A percentile compares a stretch with the other conserved stretches of the same genome.
Evolutionary conservation across 2,329 filamentous ascomycete genomes (phyloP).

Genomic region (Calonectria pauciramosa): DNA sequence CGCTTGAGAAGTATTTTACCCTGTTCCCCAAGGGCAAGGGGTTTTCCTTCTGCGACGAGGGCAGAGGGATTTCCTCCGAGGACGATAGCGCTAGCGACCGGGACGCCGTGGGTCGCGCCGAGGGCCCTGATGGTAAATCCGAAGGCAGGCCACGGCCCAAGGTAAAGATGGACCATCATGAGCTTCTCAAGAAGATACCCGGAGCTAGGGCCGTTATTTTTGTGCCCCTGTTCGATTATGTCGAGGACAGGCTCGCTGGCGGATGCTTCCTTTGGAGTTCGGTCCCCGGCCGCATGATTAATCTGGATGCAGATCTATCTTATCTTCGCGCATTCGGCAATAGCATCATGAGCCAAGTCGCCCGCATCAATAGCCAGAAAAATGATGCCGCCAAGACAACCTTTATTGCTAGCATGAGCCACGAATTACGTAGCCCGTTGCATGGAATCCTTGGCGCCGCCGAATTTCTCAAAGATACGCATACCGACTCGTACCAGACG

Average conservation of each 20-base stretch:
- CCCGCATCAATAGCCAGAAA: slow-evolving; percentile 65
- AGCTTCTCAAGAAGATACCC: slow-evolving; percentile 51
- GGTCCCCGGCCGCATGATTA: slow-evolving; percentile 47
- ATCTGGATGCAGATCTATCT: slow-evolving; percentile 52
- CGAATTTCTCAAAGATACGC: slow-evolving; percentile 63
- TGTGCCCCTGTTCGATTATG: slow-evolving; percentile 52
- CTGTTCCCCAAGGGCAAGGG: slow-evolving; percentile 48
- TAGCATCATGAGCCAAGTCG: slow-evolving; percentile 65
- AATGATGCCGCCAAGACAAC: slow-evolving; percentile 68
- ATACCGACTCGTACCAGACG: slow-evolving; percentile 53
- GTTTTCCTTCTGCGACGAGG: slow-evolving; percentile 48
- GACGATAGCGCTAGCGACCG: slow-evolving; percentile 49
- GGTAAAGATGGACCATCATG: slow-evolving; percentile 47
- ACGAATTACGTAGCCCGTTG: slow-evolving; percentile 68
- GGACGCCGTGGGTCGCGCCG: slow-evolving; percentile 15
- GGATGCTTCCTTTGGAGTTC: slow-evolving; percentile 38
- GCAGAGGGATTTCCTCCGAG: slow-evolving; percentile 46
- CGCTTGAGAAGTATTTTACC: slow-evolving; percentile 48
- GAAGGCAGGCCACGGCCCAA: slow-evolving; percentile 27
- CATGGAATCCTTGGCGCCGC: slow-evolving; percentile 69
- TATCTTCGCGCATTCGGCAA: slow-evolving; percentile 50
- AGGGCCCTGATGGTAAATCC: neutral
- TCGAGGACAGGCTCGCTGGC: slow-evolving; percentile 50
- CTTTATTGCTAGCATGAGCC: slow-evolving; percentile 71
- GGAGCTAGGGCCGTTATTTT: slow-evolving; percentile 53